phyloP scores from a whole-genome alignment of 805 yeast species.

The Wickerhamiella azymoides region DNA sequence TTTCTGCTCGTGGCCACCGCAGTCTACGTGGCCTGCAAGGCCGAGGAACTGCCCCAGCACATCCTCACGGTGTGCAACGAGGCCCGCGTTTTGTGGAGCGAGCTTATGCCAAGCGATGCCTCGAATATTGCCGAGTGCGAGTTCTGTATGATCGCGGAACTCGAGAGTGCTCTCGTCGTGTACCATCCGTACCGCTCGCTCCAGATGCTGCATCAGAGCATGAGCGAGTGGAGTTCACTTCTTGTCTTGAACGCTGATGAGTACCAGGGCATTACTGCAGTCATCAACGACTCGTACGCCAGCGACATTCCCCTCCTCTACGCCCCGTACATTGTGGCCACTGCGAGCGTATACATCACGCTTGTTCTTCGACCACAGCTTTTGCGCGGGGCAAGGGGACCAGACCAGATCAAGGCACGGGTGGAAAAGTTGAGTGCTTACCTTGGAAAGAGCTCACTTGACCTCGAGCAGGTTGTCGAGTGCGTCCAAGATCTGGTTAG shows the following conservation, averaged over 20 bases:
- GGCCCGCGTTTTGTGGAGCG: constrained; percentile 88
- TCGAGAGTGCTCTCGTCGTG: constrained; percentile 32
- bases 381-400: constrained; percentile 23
- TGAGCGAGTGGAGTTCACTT: constrained; percentile 34
- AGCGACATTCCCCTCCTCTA: constrained; percentile 71
- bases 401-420: constrained; percentile 28
- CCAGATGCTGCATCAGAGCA: constrained; percentile 32
- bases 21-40: constrained; percentile 79
- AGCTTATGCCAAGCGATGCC: constrained; percentile 79
- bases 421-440: constrained; percentile 48
- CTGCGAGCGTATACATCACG: constrained; percentile 69
- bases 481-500: constrained; percentile 75
- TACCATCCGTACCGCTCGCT: constrained; percentile 31
- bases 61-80: constrained; percentile 71
- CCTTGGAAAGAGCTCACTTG: constrained; percentile 62
- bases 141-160: constrained; percentile 80
- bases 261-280: constrained; percentile 75
- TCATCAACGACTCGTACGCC: constrained; percentile 77
- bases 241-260: constrained; percentile 36
- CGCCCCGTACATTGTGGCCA: constrained; percentile 83
- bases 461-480: constrained; percentile 62
- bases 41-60: constrained; percentile 92
- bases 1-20: constrained; percentile 74
- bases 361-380: constrained; percentile 36
- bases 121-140: constrained; percentile 91